Evolutionary conservation across 345 rosid species (phyloP).

Genomic region (Moricandia arvensis): DNA sequence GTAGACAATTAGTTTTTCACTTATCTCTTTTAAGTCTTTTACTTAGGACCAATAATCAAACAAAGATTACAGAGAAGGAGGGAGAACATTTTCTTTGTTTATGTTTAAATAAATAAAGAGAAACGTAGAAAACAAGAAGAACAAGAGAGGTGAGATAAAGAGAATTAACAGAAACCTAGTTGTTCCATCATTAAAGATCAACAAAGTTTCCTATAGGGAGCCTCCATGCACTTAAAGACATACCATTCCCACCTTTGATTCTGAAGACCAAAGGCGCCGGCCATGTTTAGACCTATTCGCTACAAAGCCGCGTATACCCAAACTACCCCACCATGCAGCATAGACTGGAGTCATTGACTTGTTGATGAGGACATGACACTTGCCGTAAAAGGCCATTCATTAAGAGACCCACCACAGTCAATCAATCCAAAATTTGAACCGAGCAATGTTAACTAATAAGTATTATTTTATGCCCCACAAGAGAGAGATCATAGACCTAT

Average conservation of each 20-base stretch:
- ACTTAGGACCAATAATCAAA: too few species aligned
- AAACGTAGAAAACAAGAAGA: too few species aligned
- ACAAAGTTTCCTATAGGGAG: background rate
- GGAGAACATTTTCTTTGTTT: too few species aligned
- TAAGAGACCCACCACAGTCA: background rate
- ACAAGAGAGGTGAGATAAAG: too few species aligned
- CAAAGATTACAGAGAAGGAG: too few species aligned
- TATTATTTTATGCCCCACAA: too few species aligned
- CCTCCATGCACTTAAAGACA: too few species aligned
- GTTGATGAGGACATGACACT: background rate
- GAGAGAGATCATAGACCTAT: too few species aligned
- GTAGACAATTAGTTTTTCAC: too few species aligned
- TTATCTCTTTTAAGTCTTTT: too few species aligned
- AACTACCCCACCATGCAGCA: background rate
- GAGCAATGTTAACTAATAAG: background rate
- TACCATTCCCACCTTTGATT: background rate
- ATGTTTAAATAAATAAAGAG: too few species aligned
- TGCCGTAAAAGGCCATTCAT: background rate
- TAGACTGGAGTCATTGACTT: background rate
- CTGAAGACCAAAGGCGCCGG: background rate
- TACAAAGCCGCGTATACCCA: background rate
- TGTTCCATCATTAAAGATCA: background rate
- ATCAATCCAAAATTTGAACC: background rate
- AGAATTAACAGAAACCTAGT: background rate
- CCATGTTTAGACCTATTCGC: background rate